Percentiles rank a stretch among this genome's conserved stretches.
These are phyloP conservation scores for Carex myosuroides DNA, from an alignment of 176 grass and related monocot species.

Conservation along the genomic window DNA sequence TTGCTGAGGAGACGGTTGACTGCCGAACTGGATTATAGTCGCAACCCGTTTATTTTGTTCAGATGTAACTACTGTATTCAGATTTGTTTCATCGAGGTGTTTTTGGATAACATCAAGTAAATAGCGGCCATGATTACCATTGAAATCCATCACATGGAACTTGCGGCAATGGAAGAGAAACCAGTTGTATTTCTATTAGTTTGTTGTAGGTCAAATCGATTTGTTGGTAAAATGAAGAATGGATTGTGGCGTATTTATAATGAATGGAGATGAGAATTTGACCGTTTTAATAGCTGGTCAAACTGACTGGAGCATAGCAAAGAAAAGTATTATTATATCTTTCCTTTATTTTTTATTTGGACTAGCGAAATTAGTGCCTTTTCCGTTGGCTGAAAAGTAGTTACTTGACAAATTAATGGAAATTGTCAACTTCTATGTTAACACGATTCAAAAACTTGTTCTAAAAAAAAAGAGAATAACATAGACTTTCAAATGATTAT, in stretches of 20 bases:
- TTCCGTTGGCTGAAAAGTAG: not conserved
- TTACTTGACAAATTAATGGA: not conserved
- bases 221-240: not conserved
- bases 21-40: slow-evolving; percentile 9
- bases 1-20: not conserved
- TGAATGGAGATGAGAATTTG: not conserved
- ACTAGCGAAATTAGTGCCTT: not conserved
- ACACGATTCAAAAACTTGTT: too few relatives aligned
- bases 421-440: not conserved
- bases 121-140: not conserved
- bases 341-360: not conserved
- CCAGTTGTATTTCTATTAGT: not conserved
- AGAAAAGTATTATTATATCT: not conserved
- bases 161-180: not conserved
- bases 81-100: not conserved
- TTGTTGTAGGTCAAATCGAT: not conserved
- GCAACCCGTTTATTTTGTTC: not conserved
- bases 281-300: not conserved
- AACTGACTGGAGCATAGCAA: not conserved
- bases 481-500: too few relatives aligned
- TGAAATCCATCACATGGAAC: not conserved
- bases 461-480: too few relatives aligned
- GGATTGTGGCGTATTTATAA: not conserved
- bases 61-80: not conserved
- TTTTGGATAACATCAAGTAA: not conserved